A percentile compares a stretch with the other conserved stretches of the same genome.
Conservation (phyloP, 78 protist species). For the Dictyostelium citrinum region DNA sequence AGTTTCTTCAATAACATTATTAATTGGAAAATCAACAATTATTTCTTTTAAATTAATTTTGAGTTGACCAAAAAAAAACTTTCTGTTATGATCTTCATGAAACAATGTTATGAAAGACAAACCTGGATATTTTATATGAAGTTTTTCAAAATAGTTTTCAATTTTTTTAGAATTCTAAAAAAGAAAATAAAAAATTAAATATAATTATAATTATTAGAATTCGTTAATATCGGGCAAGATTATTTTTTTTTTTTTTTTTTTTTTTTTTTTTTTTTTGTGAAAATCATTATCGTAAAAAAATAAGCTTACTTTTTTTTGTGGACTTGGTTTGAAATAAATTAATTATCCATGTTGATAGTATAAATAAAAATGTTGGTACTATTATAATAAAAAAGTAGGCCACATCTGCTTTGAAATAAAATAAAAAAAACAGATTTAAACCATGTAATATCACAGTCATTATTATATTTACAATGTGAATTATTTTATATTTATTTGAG, state of each 20-base stretch:
- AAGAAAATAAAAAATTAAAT: not conserved
- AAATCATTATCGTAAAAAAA: not conserved
- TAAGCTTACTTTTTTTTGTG: not conserved
- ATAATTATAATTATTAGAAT: not conserved
- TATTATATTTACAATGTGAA: not conserved
- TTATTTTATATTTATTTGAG: not conserved
- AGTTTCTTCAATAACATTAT: not conserved
- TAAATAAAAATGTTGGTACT: not conserved
- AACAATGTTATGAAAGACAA: not conserved
- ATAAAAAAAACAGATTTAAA: not conserved
- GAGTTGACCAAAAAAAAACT: not conserved
- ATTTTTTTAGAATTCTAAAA: not conserved
- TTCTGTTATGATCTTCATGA: not conserved
- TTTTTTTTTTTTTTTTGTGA: not conserved
- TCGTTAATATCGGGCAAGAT: not conserved
- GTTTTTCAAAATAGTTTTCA: not conserved
- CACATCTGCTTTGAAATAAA: not conserved
- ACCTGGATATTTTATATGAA: not conserved
- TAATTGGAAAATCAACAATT: not conserved
- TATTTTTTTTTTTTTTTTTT: not conserved
- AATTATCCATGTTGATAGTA: not conserved
- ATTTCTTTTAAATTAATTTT: not conserved
- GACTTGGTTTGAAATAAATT: not conserved
- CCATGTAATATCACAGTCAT: not conserved
- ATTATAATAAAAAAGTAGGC: not conserved